Base-by-base conservation (phyloP, 495 filamentous ascomycete genomes). In the Xylaria curta region DNA sequence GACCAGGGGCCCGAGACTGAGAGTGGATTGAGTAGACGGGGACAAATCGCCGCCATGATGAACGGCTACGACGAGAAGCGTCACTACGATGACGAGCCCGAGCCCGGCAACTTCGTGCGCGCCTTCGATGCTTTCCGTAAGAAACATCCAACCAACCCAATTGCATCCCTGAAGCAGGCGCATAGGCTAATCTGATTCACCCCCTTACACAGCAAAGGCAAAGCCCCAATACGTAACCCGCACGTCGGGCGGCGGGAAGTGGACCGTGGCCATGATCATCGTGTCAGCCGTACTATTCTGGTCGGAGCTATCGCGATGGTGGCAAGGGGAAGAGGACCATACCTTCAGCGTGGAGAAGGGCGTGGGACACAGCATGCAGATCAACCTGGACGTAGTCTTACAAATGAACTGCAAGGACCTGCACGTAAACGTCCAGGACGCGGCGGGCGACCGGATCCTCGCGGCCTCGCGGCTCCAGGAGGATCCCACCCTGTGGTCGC, bases 71-170 rank as follows among this genome's bases (percentile, higher is more conserved):
- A 90, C 73, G 85, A 91, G 70, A 89, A 91, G 78, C 58, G 85
- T 76, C 87, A 95, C 74, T 89, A 93, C 78, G 92, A 94, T 76
- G 91, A 91, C 81, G 92, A 90, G 73, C 89, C 91, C 72, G 92
- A 93, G 83, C 83, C 83, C 51, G 85, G 85, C 61, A 82, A 86
- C 76, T 87, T 91, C 66, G 87, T 98, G 76, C 88, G 90, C 81
- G 93, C 94, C 47, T 99, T 99, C 81, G 96, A 99, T 88, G 95
- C 95, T 74, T 99, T 99, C 82, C 96, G 95, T 98, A 87, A 26
- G 61, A 74, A 54, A 31, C 28, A 31, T 31, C 28, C 17, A 49
- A 66, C 42, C 42, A 46, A 17, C 42, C 15, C 13, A 46, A 17
- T 17, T 15, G 12, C 4, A 46, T 66, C 42, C 19, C 38, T 49